phyloP scores from a whole-genome alignment of 1,284 basidiomycete species.

The Xanthoconium separans region DNA sequence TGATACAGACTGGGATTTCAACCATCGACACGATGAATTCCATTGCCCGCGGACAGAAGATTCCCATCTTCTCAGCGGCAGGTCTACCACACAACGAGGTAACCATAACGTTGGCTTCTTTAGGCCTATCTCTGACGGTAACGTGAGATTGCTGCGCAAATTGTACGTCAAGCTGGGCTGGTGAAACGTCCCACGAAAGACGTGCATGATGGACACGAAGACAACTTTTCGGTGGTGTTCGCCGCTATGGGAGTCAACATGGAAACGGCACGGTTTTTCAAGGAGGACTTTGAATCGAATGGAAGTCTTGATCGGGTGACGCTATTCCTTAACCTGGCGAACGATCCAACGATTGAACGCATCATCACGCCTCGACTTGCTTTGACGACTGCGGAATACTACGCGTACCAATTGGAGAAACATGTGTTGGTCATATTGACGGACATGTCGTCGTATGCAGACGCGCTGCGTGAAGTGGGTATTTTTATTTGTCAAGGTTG shows the following conservation, averaged over 20 bases:
- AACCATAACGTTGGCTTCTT: conserved; percentile 27
- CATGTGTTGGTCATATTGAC: conserved; percentile 99
- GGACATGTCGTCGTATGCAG: conserved; percentile 98
- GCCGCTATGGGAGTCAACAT: conserved; percentile 99
- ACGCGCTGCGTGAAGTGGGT: conserved; percentile 90
- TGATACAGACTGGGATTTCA: conserved; percentile 99
- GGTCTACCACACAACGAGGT: conserved; percentile 99
- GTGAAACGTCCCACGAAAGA: conserved; percentile 96
- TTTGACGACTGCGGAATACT: conserved; percentile 98
- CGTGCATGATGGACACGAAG: conserved; percentile 98
- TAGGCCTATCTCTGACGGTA: conserved; percentile 21
- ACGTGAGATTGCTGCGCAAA: conserved; percentile 94
- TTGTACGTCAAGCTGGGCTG: conserved; percentile 98
- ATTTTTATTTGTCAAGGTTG: conserved; percentile 13
- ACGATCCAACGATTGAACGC: conserved; percentile 99
- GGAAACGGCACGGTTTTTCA: conserved; percentile 99
- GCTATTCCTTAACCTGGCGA: conserved; percentile 98
- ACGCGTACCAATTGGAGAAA: conserved; percentile 99
- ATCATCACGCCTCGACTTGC: conserved; percentile 99
- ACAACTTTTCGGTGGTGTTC: conserved; percentile 99
- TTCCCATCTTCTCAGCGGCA: conserved; percentile 99
- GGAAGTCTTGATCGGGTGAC: conserved; percentile 98
- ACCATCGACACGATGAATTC: conserved; percentile 99
- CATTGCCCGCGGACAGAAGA: conserved; percentile 99
- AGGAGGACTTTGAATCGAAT: conserved; percentile 99